Evolutionary conservation across 441 rosid genomes (phyloP).

Genomic region (Viola pubescens): DNA sequence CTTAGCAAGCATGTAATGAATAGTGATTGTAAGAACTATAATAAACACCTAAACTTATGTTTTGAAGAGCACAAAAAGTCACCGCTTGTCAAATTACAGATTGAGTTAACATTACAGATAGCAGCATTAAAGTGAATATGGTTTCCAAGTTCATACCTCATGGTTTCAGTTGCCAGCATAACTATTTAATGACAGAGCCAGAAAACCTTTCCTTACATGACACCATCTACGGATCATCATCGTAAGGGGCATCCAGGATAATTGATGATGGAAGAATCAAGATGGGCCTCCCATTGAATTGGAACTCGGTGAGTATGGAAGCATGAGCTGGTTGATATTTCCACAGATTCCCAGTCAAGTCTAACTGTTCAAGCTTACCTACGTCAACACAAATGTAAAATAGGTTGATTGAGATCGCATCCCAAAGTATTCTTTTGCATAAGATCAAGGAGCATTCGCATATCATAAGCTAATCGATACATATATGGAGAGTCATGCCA

Average conservation of each 20-base stretch:
- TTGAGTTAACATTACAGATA: neutral
- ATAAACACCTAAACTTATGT: no score
- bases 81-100: neutral
- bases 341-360: constrained; percentile 69
- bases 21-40: no score
- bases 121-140: no score
- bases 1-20: no score
- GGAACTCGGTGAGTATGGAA: constrained; percentile 43
- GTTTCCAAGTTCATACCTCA: neutral
- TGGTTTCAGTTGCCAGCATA: neutral
- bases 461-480: no score
- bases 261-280: constrained; percentile 38
- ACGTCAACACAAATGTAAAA: constrained; percentile 14
- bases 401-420: constrained; percentile 5
- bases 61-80: neutral
- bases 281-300: constrained; percentile 48
- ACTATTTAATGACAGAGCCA: neutral
- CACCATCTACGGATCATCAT: constrained; percentile 69
- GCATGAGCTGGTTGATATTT: constrained; percentile 29
- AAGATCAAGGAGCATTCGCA: neutral
- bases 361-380: constrained; percentile 57
- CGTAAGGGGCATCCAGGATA: constrained; percentile 42
- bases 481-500: no score
- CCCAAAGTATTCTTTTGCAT: constrained; percentile 10
- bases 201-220: neutral